Percentiles rank a stretch among this genome's conserved stretches.
Evolutionary conservation across 306 rosid genomes (phyloP).

Genomic region (Gleditsia sinensis): DNA sequence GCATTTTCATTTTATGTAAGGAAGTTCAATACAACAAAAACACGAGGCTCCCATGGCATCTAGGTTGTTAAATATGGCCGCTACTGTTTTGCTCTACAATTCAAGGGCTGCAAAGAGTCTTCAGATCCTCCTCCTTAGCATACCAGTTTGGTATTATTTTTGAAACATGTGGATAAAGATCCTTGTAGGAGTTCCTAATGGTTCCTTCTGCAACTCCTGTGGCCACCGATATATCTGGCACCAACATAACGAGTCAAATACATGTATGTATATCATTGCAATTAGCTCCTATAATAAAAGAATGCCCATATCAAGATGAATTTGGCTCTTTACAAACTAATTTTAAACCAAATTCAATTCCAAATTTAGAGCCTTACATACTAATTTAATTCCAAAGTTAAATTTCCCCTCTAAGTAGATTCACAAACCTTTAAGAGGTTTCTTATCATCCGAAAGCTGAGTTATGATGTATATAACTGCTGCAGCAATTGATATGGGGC

Average conservation of each 20-base stretch:
- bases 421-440: slow-evolving; percentile 82
- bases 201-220: slow-evolving; percentile 86
- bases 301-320: not conserved
- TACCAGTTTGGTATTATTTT: slow-evolving; percentile 19
- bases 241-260: slow-evolving; percentile 7
- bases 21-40: slow-evolving; percentile 32
- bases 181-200: slow-evolving; percentile 73
- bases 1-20: slow-evolving; percentile 27
- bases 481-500: slow-evolving; percentile 98
- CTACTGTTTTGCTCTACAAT: not conserved
- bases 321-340: not conserved
- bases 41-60: slow-evolving; percentile 15
- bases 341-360: slow-evolving; percentile 19
- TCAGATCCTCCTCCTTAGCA: slow-evolving; percentile 21
- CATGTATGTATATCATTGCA: not conserved
- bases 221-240: slow-evolving; percentile 70
- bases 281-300: not conserved
- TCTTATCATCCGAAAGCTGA: slow-evolving; percentile 89
- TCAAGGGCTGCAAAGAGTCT: slow-evolving; percentile 20
- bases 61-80: slow-evolving; percentile 57
- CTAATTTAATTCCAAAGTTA: slow-evolving; percentile 23
- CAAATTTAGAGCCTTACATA: not conserved
- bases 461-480: slow-evolving; percentile 96
- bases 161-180: slow-evolving; percentile 50
- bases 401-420: not conserved